A percentile compares a stretch with the other conserved stretches of the same genome.
phyloP scores from a whole-genome alignment of 164 flowering plant genomes.

The Stephania cephalantha region DNA sequence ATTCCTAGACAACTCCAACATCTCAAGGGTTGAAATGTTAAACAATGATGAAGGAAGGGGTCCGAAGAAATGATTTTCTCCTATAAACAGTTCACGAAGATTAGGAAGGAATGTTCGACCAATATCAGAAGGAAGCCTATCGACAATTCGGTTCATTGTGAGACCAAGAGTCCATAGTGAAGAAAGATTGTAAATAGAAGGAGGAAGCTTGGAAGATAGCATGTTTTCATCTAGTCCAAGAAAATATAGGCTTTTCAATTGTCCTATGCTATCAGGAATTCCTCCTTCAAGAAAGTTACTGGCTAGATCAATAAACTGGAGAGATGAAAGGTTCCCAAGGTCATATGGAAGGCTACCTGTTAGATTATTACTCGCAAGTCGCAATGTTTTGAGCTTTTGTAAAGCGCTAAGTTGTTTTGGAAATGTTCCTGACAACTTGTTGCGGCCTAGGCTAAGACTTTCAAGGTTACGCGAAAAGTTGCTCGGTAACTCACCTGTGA shows the following conservation, averaged over 20 bases:
- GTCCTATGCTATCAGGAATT: not conserved
- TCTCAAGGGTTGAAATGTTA: not conserved
- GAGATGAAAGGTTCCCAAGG: constrained; percentile 6
- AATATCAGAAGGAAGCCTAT: constrained; percentile 1
- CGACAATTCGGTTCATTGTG: not conserved
- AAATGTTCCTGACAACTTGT: no score
- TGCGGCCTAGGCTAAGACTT: no score
- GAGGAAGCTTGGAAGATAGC: not conserved
- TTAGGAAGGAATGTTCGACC: constrained; percentile 4
- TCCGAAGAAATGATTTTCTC: not conserved
- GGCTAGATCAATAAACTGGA: not conserved
- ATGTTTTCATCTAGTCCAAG: not conserved
- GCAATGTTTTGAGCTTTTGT: no score
- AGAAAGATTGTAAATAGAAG: constrained; percentile 4
- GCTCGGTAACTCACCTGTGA: not conserved
- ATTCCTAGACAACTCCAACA: not conserved
- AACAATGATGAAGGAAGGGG: not conserved
- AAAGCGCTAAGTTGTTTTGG: no score
- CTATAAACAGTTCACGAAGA: not conserved
- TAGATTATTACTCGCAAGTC: not conserved
- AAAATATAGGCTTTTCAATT: not conserved
- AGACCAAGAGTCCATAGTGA: not conserved
- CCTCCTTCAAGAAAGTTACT: not conserved
- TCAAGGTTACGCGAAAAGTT: no score
- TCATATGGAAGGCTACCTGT: not conserved